A percentile compares a stretch with the other conserved stretches of the same genome.
phyloP scores from a whole-genome alignment of 257 asterid species.

The Gentiana macrophylla region DNA sequence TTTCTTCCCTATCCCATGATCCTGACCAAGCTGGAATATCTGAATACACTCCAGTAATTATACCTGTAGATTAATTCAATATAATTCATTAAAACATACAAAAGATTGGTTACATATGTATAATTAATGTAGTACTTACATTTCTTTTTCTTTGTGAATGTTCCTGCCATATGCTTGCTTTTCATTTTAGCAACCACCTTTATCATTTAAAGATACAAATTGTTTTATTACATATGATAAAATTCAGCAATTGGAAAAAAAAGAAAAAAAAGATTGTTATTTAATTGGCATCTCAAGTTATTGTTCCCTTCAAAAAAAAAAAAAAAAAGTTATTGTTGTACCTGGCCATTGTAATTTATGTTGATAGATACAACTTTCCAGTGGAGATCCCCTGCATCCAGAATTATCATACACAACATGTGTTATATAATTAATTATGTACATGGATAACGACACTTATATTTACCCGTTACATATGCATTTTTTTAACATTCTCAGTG shows the following conservation, averaged over 20 bases:
- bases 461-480: too few relatives aligned
- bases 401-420: constrained; percentile 3
- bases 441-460: too few relatives aligned
- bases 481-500: too few relatives aligned
- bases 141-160: constrained; percentile 92
- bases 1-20: constrained; percentile 34
- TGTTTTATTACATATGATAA: background rate
- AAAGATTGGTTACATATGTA: too few relatives aligned
- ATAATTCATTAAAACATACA: too few relatives aligned
- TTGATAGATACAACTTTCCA: constrained; percentile 75
- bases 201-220: constrained; percentile 15
- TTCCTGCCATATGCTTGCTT: constrained; percentile 85
- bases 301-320: too few relatives aligned
- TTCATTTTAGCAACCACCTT: constrained; percentile 82
- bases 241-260: too few relatives aligned
- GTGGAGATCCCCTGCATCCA: constrained; percentile 73
- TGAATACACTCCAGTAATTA: constrained; percentile 41
- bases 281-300: too few relatives aligned
- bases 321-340: constrained; percentile 8
- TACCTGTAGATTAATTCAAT: constrained; percentile 20
- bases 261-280: too few relatives aligned
- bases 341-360: constrained; percentile 61
- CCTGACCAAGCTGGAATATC: constrained; percentile 72
- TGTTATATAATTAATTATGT: too few relatives aligned
- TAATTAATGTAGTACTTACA: constrained; percentile 24